Percentiles rank a stretch among this genome's conserved stretches.
Conservation (phyloP, 345 rosid genomes). For the Citrus maxima region DNA sequence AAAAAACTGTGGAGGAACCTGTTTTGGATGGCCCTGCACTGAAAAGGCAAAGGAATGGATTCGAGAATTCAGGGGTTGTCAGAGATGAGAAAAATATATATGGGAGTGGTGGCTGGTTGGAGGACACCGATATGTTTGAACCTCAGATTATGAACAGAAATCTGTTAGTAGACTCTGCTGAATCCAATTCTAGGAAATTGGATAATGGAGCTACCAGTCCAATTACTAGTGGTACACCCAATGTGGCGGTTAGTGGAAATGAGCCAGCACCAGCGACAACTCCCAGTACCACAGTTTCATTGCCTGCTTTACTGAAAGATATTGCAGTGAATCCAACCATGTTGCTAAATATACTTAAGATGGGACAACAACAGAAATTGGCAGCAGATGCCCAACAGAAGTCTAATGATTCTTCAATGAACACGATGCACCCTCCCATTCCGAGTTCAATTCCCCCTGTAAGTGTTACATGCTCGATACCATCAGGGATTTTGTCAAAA, state of each 20-base stretch:
- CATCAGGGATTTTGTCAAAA: slow-evolving; percentile 42
- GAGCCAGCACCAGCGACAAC: slow-evolving; percentile 32
- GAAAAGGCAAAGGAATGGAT: slow-evolving; percentile 56
- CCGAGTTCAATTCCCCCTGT: slow-evolving; percentile 36
- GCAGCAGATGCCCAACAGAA: slow-evolving; percentile 43
- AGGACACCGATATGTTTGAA: slow-evolving; percentile 43
- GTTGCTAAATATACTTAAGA: slow-evolving; percentile 63
- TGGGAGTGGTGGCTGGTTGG: slow-evolving; percentile 72
- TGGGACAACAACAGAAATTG: slow-evolving; percentile 64
- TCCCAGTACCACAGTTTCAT: slow-evolving; percentile 29
- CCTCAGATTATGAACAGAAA: slow-evolving; percentile 31
- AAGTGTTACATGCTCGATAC: slow-evolving; percentile 30
- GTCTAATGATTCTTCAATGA: slow-evolving; percentile 35
- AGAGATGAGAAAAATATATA: slow-evolving; percentile 34
- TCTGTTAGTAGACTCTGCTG: slow-evolving; percentile 23
- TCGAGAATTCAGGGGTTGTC: slow-evolving; percentile 30
- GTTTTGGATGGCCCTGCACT: slow-evolving; percentile 44
- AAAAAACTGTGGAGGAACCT: slow-evolving; percentile 52
- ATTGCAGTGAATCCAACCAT: slow-evolving; percentile 75
- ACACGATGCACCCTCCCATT: slow-evolving; percentile 35
- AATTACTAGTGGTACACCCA: slow-evolving; percentile 29
- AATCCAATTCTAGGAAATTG: slow-evolving; percentile 36
- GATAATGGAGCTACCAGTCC: slow-evolving; percentile 40
- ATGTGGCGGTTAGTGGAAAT: slow-evolving; percentile 28
- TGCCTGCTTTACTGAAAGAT: slow-evolving; percentile 60